Base-by-base conservation (phyloP, 1,284 basidiomycete species). In the Ganoderma sp. region DNA sequence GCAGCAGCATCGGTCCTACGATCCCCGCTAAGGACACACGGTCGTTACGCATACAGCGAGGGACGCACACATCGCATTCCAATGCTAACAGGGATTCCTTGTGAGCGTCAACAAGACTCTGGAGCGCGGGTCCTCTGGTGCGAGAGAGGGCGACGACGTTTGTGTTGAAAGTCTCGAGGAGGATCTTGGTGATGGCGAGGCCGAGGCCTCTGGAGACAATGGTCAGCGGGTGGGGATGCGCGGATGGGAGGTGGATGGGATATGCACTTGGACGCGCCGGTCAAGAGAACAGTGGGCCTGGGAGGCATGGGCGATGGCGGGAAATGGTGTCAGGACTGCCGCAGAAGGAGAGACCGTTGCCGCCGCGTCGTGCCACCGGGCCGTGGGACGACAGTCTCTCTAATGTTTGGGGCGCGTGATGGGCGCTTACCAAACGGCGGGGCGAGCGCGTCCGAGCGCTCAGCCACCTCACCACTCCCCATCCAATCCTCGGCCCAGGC, bases 61-160 rank as follows among this genome's bases (percentile, higher is more conserved):
- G 52, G 43, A 87, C 91, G 79, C 75, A 90, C 87, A 93, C 85
- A 77, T 95, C 91, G 74, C 93, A 94, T 75, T 89, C 81, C 48
- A 92, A 76, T 67, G 86, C 79, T 39, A 87, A 76, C 19, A 94
- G 82, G 25, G 85, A 78, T 6, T 75, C 73, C 3, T 67, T 82
- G 68, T 88, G 79, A 17, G 79, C 77, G 2, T 82, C 78, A 45
- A 81, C 78, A 41, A 97, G 85, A 0, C 83, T 79, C 17, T 81
- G 71, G 5, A 97, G 84, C 70, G 91, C 91, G 6, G 86, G 81
- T 2, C 92, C 85, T 54, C 82, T 79, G 32, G 91, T 85, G 41
- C 95, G 88, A 9, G 93, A 92, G 68, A 97, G 81, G 0, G 93
- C 87, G 69, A 95, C 86, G 63, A 97, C 94, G 63, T 84, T 85